Conservation (phyloP, 208 protist genomes). For the Acanthamoeba sp. region DNA sequence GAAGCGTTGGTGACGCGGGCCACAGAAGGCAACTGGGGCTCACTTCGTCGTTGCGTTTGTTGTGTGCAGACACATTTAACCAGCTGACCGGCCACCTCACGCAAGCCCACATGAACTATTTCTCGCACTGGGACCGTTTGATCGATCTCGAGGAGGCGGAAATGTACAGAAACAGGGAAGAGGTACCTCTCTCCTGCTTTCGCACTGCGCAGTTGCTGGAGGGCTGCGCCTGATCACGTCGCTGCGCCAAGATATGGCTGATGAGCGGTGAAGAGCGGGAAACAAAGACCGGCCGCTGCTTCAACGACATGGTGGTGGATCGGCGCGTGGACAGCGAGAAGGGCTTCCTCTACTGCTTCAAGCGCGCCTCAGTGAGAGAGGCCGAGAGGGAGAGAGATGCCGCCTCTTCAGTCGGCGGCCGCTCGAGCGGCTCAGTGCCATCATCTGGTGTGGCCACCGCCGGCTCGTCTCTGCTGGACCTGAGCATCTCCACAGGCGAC, state of each 20-base stretch:
- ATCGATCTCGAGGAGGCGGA: slow-evolving; percentile 71
- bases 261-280: slow-evolving; percentile 68
- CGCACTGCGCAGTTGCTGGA: background rate
- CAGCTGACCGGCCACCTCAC: slow-evolving; percentile 58
- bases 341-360: slow-evolving; percentile 67
- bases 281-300: slow-evolving; percentile 41
- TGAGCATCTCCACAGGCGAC: slow-evolving; percentile 31
- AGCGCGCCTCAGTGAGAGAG: slow-evolving; percentile 5
- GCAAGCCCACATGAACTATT: slow-evolving; percentile 59
- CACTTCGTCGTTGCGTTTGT: background rate
- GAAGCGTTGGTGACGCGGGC: background rate
- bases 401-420: background rate
- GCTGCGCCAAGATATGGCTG: background rate
- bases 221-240: background rate
- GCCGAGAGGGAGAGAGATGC: slow-evolving; percentile 39
- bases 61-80: slow-evolving; percentile 18
- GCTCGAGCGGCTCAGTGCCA: background rate
- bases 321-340: slow-evolving; percentile 40
- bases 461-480: slow-evolving; percentile 30
- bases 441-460: background rate
- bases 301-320: slow-evolving; percentile 70
- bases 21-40: too few species aligned
- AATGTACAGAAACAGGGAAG: slow-evolving; percentile 69
- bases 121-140: slow-evolving; percentile 59
- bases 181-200: background rate